Base-by-base conservation (phyloP, 106 monocot species). In the Dendrobium nobile region DNA sequence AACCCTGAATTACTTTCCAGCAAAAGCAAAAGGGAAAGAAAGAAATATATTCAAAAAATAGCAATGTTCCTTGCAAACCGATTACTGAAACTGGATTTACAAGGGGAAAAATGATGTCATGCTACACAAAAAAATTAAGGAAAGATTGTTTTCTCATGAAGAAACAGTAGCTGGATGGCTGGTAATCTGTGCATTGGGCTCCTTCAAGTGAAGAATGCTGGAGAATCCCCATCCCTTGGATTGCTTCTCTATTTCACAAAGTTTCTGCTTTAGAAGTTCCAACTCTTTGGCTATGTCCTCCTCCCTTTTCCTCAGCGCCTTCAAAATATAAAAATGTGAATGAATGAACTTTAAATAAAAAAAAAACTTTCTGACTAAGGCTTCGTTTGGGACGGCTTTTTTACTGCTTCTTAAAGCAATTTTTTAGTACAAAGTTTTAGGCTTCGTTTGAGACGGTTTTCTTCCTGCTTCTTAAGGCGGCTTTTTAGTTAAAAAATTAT, bases 301-400 rank as follows among this genome's bases (percentile, higher is more conserved):
- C 72, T 86, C 90, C 33, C 31, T 82, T 40, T 84, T 83, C 26
- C 79, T 90, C 13, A 90, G 77, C n/a, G 88, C 81, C 90, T 90
- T 64, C 48, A 80, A 55, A 10, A 81, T 17, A 75, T 13, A 37
- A 41, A 74, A 45, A 47, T 76, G 37, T 27, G 9, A 65, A 65
- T 13, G 13, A 51, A 51, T 51, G 51, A 51, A 51, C 51, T 15
- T 13, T n/a, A n/a, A n/a, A n/a, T 2, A 0, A 51, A 51, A 51
- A 0, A 47, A 47, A 10, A 9, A 10, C 6, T 47, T 5, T 7
- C 10, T 2, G 37, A 3, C 37, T 37, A 37, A 37, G 37, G 37
- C 1, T 31, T 31, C 1, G 1, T 31, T 31, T 31, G 31, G 31
- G 31, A 31, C 31, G 1, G 28, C 28, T 28, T 28, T 28, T 1